Evolutionary conservation across 1,139 yeast genomes (phyloP).

Genomic region (Saccharomycopsis hybrid): DNA sequence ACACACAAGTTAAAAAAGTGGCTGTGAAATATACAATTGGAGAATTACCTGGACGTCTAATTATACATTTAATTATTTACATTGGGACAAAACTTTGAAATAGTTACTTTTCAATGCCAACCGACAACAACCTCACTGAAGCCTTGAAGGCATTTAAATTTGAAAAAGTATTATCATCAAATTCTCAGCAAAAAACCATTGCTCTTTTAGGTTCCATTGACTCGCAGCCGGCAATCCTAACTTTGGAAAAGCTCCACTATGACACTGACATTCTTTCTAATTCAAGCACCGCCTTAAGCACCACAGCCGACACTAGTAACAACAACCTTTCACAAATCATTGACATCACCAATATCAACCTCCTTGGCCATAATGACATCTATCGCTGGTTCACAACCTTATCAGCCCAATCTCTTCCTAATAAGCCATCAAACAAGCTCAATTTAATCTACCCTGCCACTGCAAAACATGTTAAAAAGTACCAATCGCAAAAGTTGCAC

Average conservation of each 20-base stretch:
- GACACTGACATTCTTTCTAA: background rate
- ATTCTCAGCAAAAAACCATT: constrained; percentile 59
- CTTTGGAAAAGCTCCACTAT: constrained; percentile 54
- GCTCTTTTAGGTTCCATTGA: constrained; percentile 63
- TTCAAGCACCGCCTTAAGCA: too few species aligned
- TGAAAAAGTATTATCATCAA: constrained; percentile 40
- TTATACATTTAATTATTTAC: too few species aligned
- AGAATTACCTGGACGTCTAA: too few species aligned
- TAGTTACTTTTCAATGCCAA: too few species aligned
- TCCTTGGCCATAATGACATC: constrained; percentile 68
- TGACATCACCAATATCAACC: constrained; percentile 29
- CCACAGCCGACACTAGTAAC: too few species aligned
- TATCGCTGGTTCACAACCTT: constrained; percentile 73
- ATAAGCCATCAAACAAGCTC: constrained; percentile 58
- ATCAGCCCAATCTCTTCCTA: constrained; percentile 41
- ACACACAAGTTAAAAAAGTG: too few species aligned
- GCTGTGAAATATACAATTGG: too few species aligned
- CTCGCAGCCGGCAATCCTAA: constrained; percentile 56
- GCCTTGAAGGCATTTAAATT: constrained; percentile 33
- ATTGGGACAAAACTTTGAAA: too few species aligned
- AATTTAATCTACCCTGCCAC: constrained; percentile 89
- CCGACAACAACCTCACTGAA: too few species aligned
- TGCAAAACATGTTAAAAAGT: constrained; percentile 73
- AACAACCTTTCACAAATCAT: too few species aligned
- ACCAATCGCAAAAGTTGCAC: constrained; percentile 49